Base-by-base conservation (phyloP, 208 protist species). In the Blastocrithidia nonstop region DNA sequence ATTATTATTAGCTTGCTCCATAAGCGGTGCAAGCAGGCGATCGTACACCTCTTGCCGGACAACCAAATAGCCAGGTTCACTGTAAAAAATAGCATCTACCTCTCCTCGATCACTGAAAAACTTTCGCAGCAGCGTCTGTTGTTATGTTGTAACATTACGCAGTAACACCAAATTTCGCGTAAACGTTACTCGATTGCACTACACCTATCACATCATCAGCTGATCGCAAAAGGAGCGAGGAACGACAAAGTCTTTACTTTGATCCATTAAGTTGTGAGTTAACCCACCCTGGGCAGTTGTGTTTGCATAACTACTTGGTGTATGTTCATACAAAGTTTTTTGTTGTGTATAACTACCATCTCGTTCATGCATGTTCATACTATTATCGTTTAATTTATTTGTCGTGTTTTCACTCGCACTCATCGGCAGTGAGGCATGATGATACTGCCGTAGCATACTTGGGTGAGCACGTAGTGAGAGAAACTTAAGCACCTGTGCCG, bases 201-300 rank as follows among this genome's bases (percentile, higher is more conserved):
- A 79, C 20, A 48, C 76, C 51, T 93, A 79, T 80, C 85, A 93
- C 71, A 81, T 84, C 28, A 74, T 45, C 35, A 93, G 48, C 58
- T 89, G 79, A 46, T 93, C 85, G 47, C 73, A 87, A 48, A 93
- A 74, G 3, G 85, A 88, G 43, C 88, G 80, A 16, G 85, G 85
- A 24, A 93, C 63, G n/a, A 71, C 54, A 6, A 66, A 37, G 22
- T 50, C 52, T 15, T 29, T 19, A 24, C 36, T 13, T n/a, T n/a
- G n/a, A n/a, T n/a, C n/a, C n/a, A n/a, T n/a, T n/a, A n/a, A n/a
- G n/a, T n/a, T n/a, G n/a, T n/a, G n/a, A n/a, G n/a, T n/a, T n/a
- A n/a, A n/a, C n/a, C n/a, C n/a, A n/a, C n/a, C n/a, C n/a, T n/a
- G n/a, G n/a, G n/a, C n/a, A n/a, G n/a, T n/a, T n/a, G n/a, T n/a